phyloP scores from a whole-genome alignment of 768 basidiomycete genomes.

The Daedaleopsis nitida region DNA sequence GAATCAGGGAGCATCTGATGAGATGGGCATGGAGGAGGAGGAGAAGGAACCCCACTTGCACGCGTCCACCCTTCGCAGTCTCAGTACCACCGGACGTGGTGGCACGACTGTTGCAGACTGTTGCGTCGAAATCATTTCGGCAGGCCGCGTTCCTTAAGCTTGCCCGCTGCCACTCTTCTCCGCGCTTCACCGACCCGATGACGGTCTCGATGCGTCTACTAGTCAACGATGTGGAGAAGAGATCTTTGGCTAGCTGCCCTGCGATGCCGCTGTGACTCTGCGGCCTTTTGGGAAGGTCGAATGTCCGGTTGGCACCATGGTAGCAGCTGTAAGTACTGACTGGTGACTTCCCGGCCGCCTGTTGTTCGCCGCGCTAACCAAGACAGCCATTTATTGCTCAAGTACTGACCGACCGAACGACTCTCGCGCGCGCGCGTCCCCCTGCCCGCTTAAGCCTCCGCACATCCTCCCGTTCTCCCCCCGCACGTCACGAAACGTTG shows the following conservation, averaged over 20 bases:
- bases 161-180: background rate
- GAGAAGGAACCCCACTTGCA: too few species aligned
- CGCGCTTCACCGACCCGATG: conserved; percentile 5
- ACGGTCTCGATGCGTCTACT: conserved; percentile 6
- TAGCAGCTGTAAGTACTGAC: background rate
- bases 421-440: background rate
- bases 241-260: too few species aligned
- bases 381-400: conserved; percentile 10
- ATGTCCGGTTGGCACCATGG: conserved; percentile 1
- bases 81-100: too few species aligned
- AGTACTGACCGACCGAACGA: background rate
- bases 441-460: background rate
- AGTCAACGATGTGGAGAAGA: conserved; percentile 1
- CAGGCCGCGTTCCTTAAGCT: too few species aligned
- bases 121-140: too few species aligned
- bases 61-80: too few species aligned
- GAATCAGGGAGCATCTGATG: too few species aligned
- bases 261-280: background rate
- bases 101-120: too few species aligned
- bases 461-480: conserved; percentile 5
- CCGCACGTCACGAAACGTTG: conserved; percentile 2
- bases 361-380: conserved; percentile 3
- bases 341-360: background rate
- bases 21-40: too few species aligned
- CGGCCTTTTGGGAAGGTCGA: too few species aligned